Conservation (phyloP, 306 rosid genomes). For the Myrica gale region DNA sequence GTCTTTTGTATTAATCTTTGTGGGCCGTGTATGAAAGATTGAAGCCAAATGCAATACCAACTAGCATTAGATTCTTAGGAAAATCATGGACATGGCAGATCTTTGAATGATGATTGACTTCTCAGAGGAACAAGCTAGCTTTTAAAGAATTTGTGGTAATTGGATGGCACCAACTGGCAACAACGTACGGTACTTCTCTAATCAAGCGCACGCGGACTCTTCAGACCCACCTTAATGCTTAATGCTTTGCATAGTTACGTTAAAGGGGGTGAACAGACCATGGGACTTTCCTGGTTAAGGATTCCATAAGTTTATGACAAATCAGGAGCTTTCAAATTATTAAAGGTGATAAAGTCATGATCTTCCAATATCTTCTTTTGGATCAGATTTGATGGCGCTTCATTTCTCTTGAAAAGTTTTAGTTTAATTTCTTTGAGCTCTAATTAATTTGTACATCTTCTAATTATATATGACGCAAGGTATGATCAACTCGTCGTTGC, state of each 20-base stretch:
- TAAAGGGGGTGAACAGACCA: neutral
- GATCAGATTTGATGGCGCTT: neutral
- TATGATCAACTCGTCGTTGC: neutral
- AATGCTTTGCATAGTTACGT: neutral
- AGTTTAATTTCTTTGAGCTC: neutral
- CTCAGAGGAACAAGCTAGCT: neutral
- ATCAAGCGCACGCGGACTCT: neutral
- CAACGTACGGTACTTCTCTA: too few relatives aligned
- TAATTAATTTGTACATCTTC: neutral
- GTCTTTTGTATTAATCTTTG: too few relatives aligned
- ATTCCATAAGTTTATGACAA: neutral
- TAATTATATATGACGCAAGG: neutral
- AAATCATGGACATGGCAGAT: too few relatives aligned
- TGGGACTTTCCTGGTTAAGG: neutral
- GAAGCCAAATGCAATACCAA: neutral
- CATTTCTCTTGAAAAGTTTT: neutral
- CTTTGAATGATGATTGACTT: neutral
- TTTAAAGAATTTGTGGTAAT: neutral
- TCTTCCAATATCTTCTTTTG: neutral
- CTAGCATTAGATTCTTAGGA: too few relatives aligned
- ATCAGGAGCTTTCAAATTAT: neutral
- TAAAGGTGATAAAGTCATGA: neutral
- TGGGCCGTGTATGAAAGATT: neutral
- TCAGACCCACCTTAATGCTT: neutral
- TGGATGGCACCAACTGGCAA: neutral